A percentile compares a stretch with the other conserved stretches of the same genome.
These are phyloP conservation scores for Calonectria hawksworthii DNA, from an alignment of 2,329 filamentous ascomycete species.

Conservation along the genomic window DNA sequence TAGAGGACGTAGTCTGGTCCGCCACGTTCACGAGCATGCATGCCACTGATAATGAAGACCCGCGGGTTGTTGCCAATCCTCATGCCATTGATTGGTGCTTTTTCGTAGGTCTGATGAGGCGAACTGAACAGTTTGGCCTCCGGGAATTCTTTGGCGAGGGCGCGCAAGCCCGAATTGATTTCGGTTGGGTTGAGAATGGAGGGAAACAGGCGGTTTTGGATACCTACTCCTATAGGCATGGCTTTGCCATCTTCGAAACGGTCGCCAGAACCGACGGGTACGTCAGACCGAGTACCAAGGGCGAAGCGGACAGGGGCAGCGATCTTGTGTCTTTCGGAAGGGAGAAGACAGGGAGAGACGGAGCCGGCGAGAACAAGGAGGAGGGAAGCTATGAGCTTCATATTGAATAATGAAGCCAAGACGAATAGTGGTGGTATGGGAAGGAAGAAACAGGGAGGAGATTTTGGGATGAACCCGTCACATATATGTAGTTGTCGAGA, in stretches of 20 bases:
- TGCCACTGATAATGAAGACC: constrained; percentile 66
- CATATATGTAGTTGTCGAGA: neutral
- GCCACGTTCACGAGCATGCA: constrained; percentile 72
- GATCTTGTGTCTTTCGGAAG: constrained; percentile 49
- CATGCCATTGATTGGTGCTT: constrained; percentile 55
- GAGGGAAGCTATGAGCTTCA: constrained; percentile 44
- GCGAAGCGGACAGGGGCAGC: constrained; percentile 8
- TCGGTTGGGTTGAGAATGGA: constrained; percentile 62
- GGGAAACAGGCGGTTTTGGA: constrained; percentile 53
- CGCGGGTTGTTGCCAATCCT: constrained; percentile 61
- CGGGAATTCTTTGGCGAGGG: constrained; percentile 55
- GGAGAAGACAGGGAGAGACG: constrained; percentile 54
- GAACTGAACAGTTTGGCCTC: constrained; percentile 57
- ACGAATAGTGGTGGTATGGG: neutral
- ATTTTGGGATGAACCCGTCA: neutral
- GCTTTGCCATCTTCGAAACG: constrained; percentile 57
- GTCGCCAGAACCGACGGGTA: constrained; percentile 59
- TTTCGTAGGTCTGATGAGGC: constrained; percentile 60
- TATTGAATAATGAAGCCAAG: constrained; percentile 25
- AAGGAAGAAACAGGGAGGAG: neutral
- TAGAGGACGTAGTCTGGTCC: constrained; percentile 69
- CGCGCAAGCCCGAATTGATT: constrained; percentile 59
- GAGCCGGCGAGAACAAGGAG: constrained; percentile 39
- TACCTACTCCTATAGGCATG: constrained; percentile 49
- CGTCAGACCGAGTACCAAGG: constrained; percentile 42